Evolutionary conservation across 805 yeast genomes (phyloP).

Genomic region (Kodamaea kakaduensis): DNA sequence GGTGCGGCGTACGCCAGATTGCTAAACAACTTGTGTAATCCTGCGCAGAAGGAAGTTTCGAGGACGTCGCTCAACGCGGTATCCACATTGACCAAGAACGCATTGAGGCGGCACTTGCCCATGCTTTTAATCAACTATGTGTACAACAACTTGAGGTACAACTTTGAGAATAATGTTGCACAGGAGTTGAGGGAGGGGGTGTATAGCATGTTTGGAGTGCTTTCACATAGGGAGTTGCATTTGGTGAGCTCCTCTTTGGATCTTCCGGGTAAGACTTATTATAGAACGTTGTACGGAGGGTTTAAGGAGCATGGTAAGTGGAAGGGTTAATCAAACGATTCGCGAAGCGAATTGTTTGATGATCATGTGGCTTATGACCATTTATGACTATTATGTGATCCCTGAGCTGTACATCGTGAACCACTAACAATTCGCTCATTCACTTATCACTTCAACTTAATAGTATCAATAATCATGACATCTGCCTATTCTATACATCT

Average conservation of each 20-base stretch:
- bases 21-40: slow-evolving; percentile 70
- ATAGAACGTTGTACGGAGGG: slow-evolving; percentile 63
- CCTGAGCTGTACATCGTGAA: too few species aligned
- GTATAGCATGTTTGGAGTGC: slow-evolving; percentile 61
- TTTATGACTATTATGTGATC: too few species aligned
- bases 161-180: slow-evolving; percentile 45
- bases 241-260: slow-evolving; percentile 65
- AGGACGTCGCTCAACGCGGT: slow-evolving; percentile 49
- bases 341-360: too few species aligned
- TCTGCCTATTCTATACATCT: too few species aligned
- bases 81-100: slow-evolving; percentile 50
- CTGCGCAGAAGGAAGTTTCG: slow-evolving; percentile 34
- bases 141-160: slow-evolving; percentile 45
- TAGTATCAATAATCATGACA: too few species aligned
- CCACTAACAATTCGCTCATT: too few species aligned
- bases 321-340: too few species aligned
- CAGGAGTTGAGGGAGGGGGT: slow-evolving; percentile 52
- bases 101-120: slow-evolving; percentile 62
- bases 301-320: slow-evolving; percentile 80
- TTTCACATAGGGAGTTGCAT: slow-evolving; percentile 64
- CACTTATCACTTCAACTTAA: too few species aligned
- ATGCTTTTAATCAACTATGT: slow-evolving; percentile 58
- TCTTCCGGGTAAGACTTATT: slow-evolving; percentile 61
- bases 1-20: slow-evolving; percentile 55
- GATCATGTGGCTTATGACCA: slow-evolving; percentile 29